phyloP scores from a whole-genome alignment of 345 rosid species.

The Nephelium lappaceum region DNA sequence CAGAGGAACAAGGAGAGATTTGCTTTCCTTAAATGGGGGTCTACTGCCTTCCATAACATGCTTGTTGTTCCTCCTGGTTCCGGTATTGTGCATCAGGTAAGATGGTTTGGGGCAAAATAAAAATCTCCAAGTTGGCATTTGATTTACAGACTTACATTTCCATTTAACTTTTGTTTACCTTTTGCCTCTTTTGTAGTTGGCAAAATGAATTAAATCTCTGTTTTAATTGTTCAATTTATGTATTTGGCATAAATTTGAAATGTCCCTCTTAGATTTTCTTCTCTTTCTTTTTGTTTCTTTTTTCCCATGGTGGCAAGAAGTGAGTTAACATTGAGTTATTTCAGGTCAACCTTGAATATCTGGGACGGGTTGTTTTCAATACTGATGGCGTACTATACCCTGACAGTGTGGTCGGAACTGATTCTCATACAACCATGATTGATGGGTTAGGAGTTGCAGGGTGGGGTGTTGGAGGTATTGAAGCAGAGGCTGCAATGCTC shows the following conservation, averaged over 20 bases:
- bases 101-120: slow-evolving; percentile 12
- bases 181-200: neutral
- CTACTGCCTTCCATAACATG: slow-evolving; percentile 88
- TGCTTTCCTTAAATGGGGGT: slow-evolving; percentile 98
- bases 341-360: slow-evolving; percentile 97
- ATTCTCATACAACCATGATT: slow-evolving; percentile 99
- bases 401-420: slow-evolving; percentile 98
- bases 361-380: slow-evolving; percentile 97
- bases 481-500: slow-evolving; percentile 99
- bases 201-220: slow-evolving; percentile 1
- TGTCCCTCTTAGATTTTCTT: neutral
- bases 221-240: neutral
- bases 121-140: neutral
- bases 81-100: slow-evolving; percentile 99
- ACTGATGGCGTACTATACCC: slow-evolving; percentile 76
- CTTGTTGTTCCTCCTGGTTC: slow-evolving; percentile 99
- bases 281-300: neutral
- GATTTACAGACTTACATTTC: neutral
- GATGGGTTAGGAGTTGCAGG: slow-evolving; percentile 99
- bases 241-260: neutral
- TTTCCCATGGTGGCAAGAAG: neutral
- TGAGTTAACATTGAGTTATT: slow-evolving; percentile 28
- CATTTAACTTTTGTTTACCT: neutral
- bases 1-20: slow-evolving; percentile 96
- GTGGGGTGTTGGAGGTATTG: slow-evolving; percentile 99